Evolutionary conservation across 2,329 filamentous ascomycete genomes (phyloP).

Genomic region (Magnaporthiopsis rhizophila): DNA sequence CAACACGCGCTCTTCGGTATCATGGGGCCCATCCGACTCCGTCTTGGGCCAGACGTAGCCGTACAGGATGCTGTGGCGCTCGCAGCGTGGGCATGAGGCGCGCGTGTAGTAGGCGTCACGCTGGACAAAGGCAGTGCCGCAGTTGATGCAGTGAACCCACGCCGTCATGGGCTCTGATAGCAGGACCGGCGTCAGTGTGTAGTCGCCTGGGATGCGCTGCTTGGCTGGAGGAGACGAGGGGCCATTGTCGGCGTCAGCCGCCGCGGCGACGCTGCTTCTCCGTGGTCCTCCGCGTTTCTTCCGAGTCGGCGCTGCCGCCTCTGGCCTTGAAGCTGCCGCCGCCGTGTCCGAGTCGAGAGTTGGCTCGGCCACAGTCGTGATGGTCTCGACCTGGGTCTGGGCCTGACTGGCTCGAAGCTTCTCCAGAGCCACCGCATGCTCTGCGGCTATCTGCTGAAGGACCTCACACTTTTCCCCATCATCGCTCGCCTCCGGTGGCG

Average conservation of each 20-base stretch:
- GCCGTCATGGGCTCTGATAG: constrained; percentile 66
- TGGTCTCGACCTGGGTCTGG: background rate
- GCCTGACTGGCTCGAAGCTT: background rate
- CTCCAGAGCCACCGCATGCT: background rate
- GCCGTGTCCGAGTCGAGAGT: background rate
- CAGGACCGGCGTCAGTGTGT: constrained; percentile 70
- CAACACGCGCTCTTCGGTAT: constrained; percentile 63
- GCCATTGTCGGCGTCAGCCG: background rate
- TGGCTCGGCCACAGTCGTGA: background rate
- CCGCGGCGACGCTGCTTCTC: background rate
- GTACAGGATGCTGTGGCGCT: constrained; percentile 91
- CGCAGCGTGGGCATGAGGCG: constrained; percentile 82
- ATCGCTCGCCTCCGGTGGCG: background rate
- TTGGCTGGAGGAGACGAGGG: background rate
- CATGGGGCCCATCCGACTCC: constrained; percentile 64
- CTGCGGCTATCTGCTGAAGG: background rate
- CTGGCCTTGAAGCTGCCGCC: background rate
- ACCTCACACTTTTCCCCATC: background rate
- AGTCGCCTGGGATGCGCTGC: constrained; percentile 62
- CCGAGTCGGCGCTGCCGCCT: too few relatives aligned
- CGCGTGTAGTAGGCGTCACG: constrained; percentile 80
- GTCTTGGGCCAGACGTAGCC: constrained; percentile 97
- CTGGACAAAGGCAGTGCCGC: constrained; percentile 76
- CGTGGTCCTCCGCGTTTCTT: background rate
- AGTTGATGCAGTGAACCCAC: constrained; percentile 88